phyloP scores from a whole-genome alignment of 305 asterid genomes.

The Plantago coronopus region DNA sequence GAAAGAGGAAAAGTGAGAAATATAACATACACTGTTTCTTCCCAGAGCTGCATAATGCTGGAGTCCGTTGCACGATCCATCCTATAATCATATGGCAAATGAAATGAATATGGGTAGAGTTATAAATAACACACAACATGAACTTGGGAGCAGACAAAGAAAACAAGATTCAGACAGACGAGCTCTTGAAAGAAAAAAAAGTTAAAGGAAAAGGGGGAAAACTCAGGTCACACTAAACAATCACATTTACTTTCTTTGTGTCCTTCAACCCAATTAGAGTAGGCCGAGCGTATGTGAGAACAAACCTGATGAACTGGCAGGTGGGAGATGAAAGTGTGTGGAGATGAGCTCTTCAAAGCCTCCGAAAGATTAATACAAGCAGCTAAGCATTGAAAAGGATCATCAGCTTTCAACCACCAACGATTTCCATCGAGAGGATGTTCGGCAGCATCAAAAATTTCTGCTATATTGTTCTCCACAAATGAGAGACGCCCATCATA shows the following conservation, averaged over 20 bases:
- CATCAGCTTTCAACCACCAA: conserved; percentile 97
- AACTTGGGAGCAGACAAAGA: background rate
- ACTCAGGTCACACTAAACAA: no score
- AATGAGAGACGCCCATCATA: conserved; percentile 74
- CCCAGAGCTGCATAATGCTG: conserved; percentile 98
- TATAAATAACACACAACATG: conserved; percentile 7
- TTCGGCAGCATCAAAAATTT: conserved; percentile 84
- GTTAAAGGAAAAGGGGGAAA: no score
- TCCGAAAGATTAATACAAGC: conserved; percentile 87
- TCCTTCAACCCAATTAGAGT: background rate
- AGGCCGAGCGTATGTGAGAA: background rate
- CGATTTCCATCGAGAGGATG: conserved; percentile 71
- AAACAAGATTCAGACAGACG: background rate
- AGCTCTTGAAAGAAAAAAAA: no score
- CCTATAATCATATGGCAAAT: conserved; percentile 37
- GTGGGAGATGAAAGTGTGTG: conserved; percentile 78
- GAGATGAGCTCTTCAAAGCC: conserved; percentile 83
- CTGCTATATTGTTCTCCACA: conserved; percentile 69
- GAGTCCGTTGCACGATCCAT: conserved; percentile 96
- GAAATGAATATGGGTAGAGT: conserved; percentile 6
- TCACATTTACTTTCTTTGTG: no score
- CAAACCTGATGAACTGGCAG: conserved; percentile 89
- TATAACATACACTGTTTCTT: conserved; percentile 63
- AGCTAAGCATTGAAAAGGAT: conserved; percentile 95
- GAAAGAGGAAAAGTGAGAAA: conserved; percentile 20